Conservation (phyloP, 2,329 filamentous ascomycete genomes). For the Penicillium sp. region DNA sequence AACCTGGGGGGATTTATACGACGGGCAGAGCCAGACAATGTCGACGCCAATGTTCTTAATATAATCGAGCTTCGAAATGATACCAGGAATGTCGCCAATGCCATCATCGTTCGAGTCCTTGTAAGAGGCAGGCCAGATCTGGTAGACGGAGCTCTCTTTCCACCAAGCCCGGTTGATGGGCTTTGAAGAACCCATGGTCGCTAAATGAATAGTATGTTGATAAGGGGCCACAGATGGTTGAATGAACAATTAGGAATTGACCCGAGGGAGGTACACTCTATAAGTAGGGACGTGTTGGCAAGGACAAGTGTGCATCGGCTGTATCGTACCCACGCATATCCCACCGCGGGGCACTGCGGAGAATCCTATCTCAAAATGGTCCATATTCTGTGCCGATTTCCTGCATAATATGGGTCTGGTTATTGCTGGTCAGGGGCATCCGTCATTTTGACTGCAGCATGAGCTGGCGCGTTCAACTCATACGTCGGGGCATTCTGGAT, state of each 20-base stretch:
- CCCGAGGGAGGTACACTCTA: not conserved
- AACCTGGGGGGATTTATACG: conserved; percentile 51
- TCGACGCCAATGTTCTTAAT: conserved; percentile 59
- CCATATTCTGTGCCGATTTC: conserved; percentile 7
- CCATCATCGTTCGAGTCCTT: conserved; percentile 51
- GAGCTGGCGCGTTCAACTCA: conserved; percentile 8
- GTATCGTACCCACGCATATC: conserved; percentile 14
- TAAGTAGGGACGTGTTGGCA: conserved; percentile 4
- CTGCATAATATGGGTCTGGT: not conserved
- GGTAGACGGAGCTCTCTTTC: conserved; percentile 56
- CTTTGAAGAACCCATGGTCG: conserved; percentile 3
- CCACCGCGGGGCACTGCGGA: conserved; percentile 24
- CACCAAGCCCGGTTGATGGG: conserved; percentile 47
- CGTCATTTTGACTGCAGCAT: conserved; percentile 6
- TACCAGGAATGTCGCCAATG: conserved; percentile 61
- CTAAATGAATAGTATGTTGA: not conserved
- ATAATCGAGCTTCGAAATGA: conserved; percentile 62
- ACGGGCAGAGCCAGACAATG: conserved; percentile 54
- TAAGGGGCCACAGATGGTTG: too few species aligned
- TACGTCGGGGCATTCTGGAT: not conserved
- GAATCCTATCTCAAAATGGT: conserved; percentile 13
- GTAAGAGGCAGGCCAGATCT: conserved; percentile 58
- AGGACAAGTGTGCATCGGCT: conserved; percentile 8
- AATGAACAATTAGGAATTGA: not conserved
- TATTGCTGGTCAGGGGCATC: not conserved